phyloP scores from a whole-genome alignment of 1,284 basidiomycete species.

The Heterobasidion parviporum region DNA sequence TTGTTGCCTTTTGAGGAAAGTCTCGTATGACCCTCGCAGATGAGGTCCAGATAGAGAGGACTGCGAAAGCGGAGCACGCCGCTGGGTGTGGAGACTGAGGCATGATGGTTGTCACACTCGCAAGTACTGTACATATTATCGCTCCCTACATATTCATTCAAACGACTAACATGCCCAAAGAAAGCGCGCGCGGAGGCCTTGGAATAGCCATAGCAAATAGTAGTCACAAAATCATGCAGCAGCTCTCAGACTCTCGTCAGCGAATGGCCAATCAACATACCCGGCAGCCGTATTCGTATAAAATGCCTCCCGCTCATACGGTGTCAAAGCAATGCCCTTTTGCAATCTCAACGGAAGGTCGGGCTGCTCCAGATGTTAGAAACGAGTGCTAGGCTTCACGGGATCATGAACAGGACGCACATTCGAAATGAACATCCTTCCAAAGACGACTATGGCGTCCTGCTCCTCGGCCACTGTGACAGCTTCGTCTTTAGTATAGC shows the following conservation, averaged over 20 bases:
- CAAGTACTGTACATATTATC: no score
- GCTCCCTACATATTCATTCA: no score
- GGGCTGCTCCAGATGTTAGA: slow-evolving; percentile 19
- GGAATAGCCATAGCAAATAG: not conserved
- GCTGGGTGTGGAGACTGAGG: no score
- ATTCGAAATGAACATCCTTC: slow-evolving; percentile 39
- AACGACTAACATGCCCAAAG: no score
- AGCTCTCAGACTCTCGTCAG: slow-evolving; percentile 8
- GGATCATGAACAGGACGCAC: slow-evolving; percentile 15
- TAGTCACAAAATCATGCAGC: not conserved
- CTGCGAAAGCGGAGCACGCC: no score
- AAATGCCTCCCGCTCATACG: slow-evolving; percentile 18
- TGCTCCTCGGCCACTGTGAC: slow-evolving; percentile 19
- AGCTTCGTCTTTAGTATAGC: slow-evolving; percentile 21
- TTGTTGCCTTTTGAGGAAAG: no score
- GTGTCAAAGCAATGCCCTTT: slow-evolving; percentile 15
- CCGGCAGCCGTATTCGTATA: slow-evolving; percentile 7
- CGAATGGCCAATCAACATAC: slow-evolving; percentile 31
- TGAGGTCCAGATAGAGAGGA: no score
- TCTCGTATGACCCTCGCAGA: no score
- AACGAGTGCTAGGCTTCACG: not conserved
- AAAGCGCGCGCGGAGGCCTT: no score
- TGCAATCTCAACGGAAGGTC: slow-evolving; percentile 31
- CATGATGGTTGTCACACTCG: no score
- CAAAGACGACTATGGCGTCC: slow-evolving; percentile 35